A percentile compares a stretch with the other conserved stretches of the same genome.
These are phyloP conservation scores for Pichia exigua DNA, from an alignment of 805 yeast species.

Conservation along the genomic window DNA sequence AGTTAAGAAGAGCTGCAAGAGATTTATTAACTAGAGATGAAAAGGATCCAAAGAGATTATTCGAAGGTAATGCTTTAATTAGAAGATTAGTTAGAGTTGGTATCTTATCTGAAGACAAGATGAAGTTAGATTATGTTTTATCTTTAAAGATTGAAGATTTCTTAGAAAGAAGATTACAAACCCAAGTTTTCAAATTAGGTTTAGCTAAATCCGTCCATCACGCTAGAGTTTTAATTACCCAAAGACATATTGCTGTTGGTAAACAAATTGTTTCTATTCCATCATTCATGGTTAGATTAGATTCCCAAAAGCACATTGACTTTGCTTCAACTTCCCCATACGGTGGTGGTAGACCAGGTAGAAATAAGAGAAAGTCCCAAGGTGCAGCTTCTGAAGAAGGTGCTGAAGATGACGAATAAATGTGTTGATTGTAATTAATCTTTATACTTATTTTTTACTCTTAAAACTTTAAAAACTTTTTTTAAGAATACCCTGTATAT, in stretches of 20 bases:
- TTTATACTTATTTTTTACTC: neutral
- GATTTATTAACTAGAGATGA: constrained; percentile 99
- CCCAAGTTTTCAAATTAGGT: constrained; percentile 99
- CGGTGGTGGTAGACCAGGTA: constrained; percentile 99
- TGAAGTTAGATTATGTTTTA: constrained; percentile 99
- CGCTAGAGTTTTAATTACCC: constrained; percentile 97
- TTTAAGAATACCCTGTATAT: neutral
- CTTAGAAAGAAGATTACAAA: constrained; percentile 99
- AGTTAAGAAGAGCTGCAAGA: constrained; percentile 99
- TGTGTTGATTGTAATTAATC: constrained; percentile 14
- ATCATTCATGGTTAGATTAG: constrained; percentile 99
- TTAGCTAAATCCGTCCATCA: constrained; percentile 99
- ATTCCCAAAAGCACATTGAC: constrained; percentile 99
- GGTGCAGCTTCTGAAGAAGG: constrained; percentile 58
- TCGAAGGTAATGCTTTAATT: constrained; percentile 99
- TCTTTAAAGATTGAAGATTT: constrained; percentile 97
- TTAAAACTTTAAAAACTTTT: constrained; percentile 9
- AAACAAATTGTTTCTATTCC: constrained; percentile 98
- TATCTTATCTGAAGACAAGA: constrained; percentile 97
- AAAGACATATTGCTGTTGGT: constrained; percentile 99
- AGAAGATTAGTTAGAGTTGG: constrained; percentile 99
- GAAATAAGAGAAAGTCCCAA: constrained; percentile 95
- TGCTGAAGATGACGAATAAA: constrained; percentile 57
- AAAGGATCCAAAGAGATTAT: constrained; percentile 99
- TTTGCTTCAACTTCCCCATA: constrained; percentile 98